Evolutionary conservation across 768 basidiomycete species (phyloP).

Genomic region (Hysterangium stoloniferum): DNA sequence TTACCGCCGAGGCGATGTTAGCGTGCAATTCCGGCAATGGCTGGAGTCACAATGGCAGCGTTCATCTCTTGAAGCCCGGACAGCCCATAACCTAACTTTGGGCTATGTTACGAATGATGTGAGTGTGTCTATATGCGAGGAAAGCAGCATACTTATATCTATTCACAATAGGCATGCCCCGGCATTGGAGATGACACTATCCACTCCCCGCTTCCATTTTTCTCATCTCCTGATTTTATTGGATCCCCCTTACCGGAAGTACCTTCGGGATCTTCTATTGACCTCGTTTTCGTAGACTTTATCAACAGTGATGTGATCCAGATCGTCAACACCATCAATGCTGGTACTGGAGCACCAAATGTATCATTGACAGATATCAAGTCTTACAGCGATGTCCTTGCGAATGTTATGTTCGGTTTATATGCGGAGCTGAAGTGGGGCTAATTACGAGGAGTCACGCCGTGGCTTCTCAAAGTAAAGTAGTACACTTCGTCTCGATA

Average conservation of each 20-base stretch:
- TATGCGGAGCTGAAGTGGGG: conserved; percentile 40
- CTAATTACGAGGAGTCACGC: conserved; percentile 21
- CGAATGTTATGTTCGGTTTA: conserved; percentile 45
- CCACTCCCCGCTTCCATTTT: conserved; percentile 55
- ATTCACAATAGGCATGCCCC: conserved; percentile 46
- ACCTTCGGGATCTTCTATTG: conserved; percentile 31
- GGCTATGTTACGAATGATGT: conserved; percentile 75
- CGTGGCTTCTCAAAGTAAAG: too few species aligned
- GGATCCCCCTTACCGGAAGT: conserved; percentile 44
- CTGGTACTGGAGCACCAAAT: conserved; percentile 27
- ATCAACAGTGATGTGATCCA: conserved; percentile 35
- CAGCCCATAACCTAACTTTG: conserved; percentile 40
- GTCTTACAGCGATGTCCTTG: conserved; percentile 45
- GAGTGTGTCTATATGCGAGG: conserved; percentile 17
- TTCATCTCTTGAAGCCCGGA: not conserved
- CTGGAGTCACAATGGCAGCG: not conserved
- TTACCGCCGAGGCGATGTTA: not conserved
- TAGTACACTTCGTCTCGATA: too few species aligned
- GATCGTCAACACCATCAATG: conserved; percentile 52
- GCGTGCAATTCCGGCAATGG: not conserved
- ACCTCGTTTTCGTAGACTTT: conserved; percentile 73
- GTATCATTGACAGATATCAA: conserved; percentile 46
- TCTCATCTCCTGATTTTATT: conserved; percentile 49
- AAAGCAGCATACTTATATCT: not conserved
- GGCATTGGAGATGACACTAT: conserved; percentile 67